Percentiles rank a stretch among this genome's conserved stretches.
These are phyloP conservation scores for Ogataea angusta DNA, from an alignment of 805 yeast genomes.

Conservation along the genomic window DNA sequence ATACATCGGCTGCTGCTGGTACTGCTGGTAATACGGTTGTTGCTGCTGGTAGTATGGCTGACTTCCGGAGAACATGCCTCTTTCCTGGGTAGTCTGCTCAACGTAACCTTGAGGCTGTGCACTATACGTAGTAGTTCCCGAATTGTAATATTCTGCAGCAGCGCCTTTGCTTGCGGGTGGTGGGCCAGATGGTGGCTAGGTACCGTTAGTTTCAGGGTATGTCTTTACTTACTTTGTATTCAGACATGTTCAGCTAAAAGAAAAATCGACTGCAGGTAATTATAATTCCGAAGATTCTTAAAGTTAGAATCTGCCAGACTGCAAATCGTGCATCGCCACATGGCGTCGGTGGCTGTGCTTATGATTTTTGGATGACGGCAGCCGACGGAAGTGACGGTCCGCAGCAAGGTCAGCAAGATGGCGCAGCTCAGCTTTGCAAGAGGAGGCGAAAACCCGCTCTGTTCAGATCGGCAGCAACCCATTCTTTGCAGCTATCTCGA, in stretches of 20 bases:
- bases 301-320: background rate
- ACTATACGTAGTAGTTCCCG: constrained; percentile 6
- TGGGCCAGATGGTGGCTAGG: constrained; percentile 9
- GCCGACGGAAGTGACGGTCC: too few relatives aligned
- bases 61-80: constrained; percentile 11
- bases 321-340: background rate
- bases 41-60: constrained; percentile 7
- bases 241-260: constrained; percentile 1
- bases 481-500: background rate
- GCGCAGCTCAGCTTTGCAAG: too few relatives aligned
- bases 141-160: constrained; percentile 15
- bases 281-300: background rate
- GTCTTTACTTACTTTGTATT: constrained; percentile 10
- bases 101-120: constrained; percentile 7
- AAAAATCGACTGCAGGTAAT: background rate
- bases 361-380: too few relatives aligned
- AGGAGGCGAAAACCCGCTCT: too few relatives aligned
- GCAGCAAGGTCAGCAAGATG: too few relatives aligned
- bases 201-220: background rate
- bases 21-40: constrained; percentile 3
- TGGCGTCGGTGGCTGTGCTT: background rate
- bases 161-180: constrained; percentile 12
- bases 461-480: too few relatives aligned
- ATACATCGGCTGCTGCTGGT: constrained; percentile 2
- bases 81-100: constrained; percentile 13